Evolutionary conservation across 495 filamentous ascomycete species (phyloP).

Genomic region (Jackrogersella multiformis): DNA sequence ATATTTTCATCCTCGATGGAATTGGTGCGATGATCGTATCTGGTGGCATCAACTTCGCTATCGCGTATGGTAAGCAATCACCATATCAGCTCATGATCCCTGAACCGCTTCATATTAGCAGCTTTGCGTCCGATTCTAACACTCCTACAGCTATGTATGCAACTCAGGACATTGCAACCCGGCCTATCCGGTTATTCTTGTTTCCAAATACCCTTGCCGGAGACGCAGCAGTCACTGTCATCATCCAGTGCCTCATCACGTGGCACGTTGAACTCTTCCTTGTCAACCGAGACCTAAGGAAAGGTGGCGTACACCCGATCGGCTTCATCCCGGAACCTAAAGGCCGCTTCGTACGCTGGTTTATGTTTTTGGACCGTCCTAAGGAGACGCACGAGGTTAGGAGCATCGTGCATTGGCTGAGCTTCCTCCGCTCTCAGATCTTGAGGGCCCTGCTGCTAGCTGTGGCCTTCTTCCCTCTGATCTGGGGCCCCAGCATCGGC

Average conservation of each 20-base stretch:
- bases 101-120: not conserved
- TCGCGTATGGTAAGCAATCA: conserved; percentile 51
- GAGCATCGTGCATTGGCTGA: conserved; percentile 42
- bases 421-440: conserved; percentile 41
- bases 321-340: conserved; percentile 49
- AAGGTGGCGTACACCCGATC: conserved; percentile 51
- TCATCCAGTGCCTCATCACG: conserved; percentile 45
- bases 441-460: conserved; percentile 44
- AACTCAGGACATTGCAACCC: conserved; percentile 31
- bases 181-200: conserved; percentile 50
- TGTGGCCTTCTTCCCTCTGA: conserved; percentile 40
- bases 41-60: conserved; percentile 56
- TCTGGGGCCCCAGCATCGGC: conserved; percentile 55
- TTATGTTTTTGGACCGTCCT: conserved; percentile 50
- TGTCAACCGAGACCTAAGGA: conserved; percentile 51
- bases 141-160: conserved; percentile 49
- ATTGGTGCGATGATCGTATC: conserved; percentile 51
- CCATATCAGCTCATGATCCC: not conserved
- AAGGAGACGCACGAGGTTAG: conserved; percentile 37
- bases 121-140: conserved; percentile 4
- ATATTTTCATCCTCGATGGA: conserved; percentile 53
- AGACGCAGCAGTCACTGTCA: conserved; percentile 49
- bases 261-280: conserved; percentile 45
- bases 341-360: conserved; percentile 45
- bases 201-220: conserved; percentile 57